phyloP scores from a whole-genome alignment of 352 stramenopile genomes.

The Pythium aphanidermatum region DNA sequence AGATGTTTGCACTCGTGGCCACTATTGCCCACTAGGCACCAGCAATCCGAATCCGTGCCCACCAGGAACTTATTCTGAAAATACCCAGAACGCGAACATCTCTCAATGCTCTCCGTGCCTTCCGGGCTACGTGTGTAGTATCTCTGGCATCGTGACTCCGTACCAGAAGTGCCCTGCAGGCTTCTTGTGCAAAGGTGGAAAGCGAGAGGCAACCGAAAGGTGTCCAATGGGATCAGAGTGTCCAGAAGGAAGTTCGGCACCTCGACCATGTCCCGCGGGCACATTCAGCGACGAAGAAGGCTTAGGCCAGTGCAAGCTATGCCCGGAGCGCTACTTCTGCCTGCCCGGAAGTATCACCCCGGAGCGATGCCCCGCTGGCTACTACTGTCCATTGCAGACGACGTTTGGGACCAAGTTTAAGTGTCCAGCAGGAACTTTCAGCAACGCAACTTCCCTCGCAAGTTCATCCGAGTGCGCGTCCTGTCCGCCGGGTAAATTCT shows the following conservation, averaged over 20 bases:
- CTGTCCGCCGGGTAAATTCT: conserved; percentile 80
- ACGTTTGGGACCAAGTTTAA: conserved; percentile 37
- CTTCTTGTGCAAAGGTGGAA: conserved; percentile 57
- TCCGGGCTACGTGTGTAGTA: conserved; percentile 50
- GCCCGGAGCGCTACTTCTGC: conserved; percentile 74
- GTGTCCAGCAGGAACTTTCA: conserved; percentile 57
- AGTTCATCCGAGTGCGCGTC: conserved; percentile 33
- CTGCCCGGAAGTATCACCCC: conserved; percentile 32
- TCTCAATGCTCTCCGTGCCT: conserved; percentile 67
- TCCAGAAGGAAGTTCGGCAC: conserved; percentile 41
- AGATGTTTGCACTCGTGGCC: conserved; percentile 56
- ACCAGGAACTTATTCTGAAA: conserved; percentile 63
- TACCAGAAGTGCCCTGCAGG: conserved; percentile 42
- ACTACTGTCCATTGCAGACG: conserved; percentile 69
- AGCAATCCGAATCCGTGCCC: conserved; percentile 80
- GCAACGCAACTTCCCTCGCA: conserved; percentile 33
- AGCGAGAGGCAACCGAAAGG: conserved; percentile 36
- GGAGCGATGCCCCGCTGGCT: conserved; percentile 51
- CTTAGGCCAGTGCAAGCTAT: conserved; percentile 55
- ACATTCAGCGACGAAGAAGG: conserved; percentile 58
- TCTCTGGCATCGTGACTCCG: conserved; percentile 42
- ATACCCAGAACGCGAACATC: conserved; percentile 45
- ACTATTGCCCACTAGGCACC: conserved; percentile 73
- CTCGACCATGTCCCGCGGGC: conserved; percentile 51
- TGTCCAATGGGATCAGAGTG: conserved; percentile 80